A percentile compares a stretch with the other conserved stretches of the same genome.
phyloP scores from a whole-genome alignment of 352 stramenopile species.

The Elongisporangium anandrum region DNA sequence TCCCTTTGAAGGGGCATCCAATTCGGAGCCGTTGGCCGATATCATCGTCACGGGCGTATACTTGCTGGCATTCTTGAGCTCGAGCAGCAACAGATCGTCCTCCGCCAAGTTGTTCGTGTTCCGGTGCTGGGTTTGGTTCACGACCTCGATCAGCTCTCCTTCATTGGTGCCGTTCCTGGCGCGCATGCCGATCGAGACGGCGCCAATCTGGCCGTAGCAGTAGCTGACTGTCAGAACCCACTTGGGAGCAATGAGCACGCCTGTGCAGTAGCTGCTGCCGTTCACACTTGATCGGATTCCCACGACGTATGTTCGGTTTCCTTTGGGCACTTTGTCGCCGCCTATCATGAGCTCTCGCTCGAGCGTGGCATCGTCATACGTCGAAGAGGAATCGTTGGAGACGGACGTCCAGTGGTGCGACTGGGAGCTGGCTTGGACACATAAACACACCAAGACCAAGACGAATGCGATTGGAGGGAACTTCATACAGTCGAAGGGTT shows the following conservation, averaged over 20 bases:
- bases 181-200: conserved; percentile 50
- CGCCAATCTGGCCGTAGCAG: conserved; percentile 33
- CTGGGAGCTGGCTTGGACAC: background rate
- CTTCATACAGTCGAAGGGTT: background rate
- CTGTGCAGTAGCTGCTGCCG: background rate
- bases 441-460: background rate
- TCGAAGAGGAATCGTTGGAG: background rate
- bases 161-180: conserved; percentile 35
- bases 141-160: conserved; percentile 40
- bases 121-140: conserved; percentile 38
- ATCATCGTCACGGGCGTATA: conserved; percentile 31
- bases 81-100: conserved; percentile 56
- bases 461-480: background rate
- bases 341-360: conserved; percentile 39
- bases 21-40: conserved; percentile 15
- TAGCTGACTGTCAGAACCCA: conserved; percentile 45
- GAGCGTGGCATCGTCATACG: background rate
- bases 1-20: conserved; percentile 5
- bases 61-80: conserved; percentile 28
- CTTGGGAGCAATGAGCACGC: conserved; percentile 36
- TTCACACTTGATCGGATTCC: conserved; percentile 14
- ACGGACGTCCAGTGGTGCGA: background rate
- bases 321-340: conserved; percentile 28
- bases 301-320: conserved; percentile 33
- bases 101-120: conserved; percentile 14